phyloP scores from a whole-genome alignment of 768 basidiomycete species.

The Mycena chlorophos region DNA sequence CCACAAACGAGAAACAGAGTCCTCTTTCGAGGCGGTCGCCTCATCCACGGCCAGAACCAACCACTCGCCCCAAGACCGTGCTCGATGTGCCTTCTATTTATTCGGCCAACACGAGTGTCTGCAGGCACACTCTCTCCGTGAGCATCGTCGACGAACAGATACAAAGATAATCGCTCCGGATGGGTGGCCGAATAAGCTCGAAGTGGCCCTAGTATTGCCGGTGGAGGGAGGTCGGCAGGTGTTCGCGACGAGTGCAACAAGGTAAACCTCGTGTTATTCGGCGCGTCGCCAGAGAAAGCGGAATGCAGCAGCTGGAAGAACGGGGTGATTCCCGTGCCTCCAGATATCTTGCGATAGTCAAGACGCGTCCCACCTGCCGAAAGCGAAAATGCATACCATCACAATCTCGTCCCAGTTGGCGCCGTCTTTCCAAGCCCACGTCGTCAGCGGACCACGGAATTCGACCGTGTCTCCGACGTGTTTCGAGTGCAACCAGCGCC shows the following conservation, averaged over 20 bases:
- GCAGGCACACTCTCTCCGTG: constrained; percentile 28
- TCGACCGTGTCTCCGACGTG: constrained; percentile 66
- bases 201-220: constrained; percentile 56
- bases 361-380: not conserved
- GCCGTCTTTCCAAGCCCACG: constrained; percentile 58
- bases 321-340: constrained; percentile 85
- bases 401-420: constrained; percentile 79
- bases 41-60: constrained; percentile 36
- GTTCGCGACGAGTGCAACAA: constrained; percentile 70
- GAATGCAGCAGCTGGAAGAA: constrained; percentile 75
- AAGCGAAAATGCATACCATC: constrained; percentile 54
- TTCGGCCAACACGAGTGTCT: constrained; percentile 49
- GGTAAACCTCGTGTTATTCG: constrained; percentile 58
- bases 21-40: constrained; percentile 30
- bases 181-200: constrained; percentile 44
- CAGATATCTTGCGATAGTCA: constrained; percentile 64
- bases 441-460: constrained; percentile 72
- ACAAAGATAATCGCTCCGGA: constrained; percentile 57
- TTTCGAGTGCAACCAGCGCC: constrained; percentile 79
- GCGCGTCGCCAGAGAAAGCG: constrained; percentile 39
- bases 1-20: constrained; percentile 79
- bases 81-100: constrained; percentile 51
- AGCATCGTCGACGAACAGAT: constrained; percentile 63
- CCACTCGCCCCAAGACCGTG: constrained; percentile 36
- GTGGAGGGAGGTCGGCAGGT: constrained; percentile 68